Base-by-base conservation (phyloP, 176 grass and related monocot species). In the Carex cristatella region DNA sequence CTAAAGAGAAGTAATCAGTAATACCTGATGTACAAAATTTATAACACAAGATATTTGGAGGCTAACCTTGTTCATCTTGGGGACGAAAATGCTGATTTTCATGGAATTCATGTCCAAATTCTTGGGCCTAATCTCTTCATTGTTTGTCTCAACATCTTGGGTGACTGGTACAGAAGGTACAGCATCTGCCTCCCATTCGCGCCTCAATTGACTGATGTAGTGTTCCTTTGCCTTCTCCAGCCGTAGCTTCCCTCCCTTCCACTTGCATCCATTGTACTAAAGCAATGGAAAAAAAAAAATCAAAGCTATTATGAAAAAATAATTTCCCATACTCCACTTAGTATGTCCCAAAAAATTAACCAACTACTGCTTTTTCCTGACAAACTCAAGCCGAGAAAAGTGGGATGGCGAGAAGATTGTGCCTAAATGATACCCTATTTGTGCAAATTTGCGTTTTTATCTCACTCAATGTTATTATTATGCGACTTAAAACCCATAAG, bases 191-290 rank as follows among this genome's bases (percentile, higher is more conserved):
- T 68, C 90, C 93, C 96, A 95, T 83, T 98, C 96, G 67, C 87
- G 87, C 83, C 89, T 93, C 61, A 98, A 81, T 4, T 85, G 88
- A 84, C 77, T 23, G 30, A 94, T 88, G 73, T 95, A 98, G 79
- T 98, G 96, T 86, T 95, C 96, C 58, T 95, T 98, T 64, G 96
- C 93, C 91, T 92, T 98, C 87, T 95, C 93, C 28, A 98, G 77
- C 32, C 57, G 88, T 55, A 98, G 83, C 71, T 88, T 95, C 85
- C 90, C 93, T 53, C 96, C 96, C 90, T 98, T 98, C 96, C 96
- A 98, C 85, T 89, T 92, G 49, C 93, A 98, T 68, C 93, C 93
- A 84, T 95, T 98, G 73, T 98, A 98, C 96, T 98, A 18, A 85
- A 12, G 35, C 2, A 35, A 35, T 3, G 1, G 2, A 19, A 54